These are phyloP conservation scores for Moringa oleifera DNA, from an alignment of 345 rosid genomes.

Conservation along the genomic window DNA sequence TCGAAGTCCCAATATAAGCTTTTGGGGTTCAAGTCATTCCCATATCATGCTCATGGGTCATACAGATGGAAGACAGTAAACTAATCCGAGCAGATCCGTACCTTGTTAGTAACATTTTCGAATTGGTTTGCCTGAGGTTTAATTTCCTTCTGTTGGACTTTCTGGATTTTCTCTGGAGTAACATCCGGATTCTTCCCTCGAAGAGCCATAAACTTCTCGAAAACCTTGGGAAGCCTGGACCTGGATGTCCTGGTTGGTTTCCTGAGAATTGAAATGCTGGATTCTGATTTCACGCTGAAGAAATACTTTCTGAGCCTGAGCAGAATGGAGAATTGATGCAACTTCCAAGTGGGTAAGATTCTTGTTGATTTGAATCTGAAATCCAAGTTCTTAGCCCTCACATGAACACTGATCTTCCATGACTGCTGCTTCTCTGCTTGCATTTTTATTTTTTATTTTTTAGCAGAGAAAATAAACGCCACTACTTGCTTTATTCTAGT, in stretches of 20 bases:
- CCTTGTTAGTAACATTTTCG: not conserved
- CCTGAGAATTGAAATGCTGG: slow-evolving; percentile 5
- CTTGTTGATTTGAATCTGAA: slow-evolving; percentile 27
- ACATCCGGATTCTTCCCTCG: slow-evolving; percentile 2
- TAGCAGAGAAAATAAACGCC: too few species aligned
- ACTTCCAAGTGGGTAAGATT: slow-evolving; percentile 14
- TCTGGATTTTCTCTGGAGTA: not conserved
- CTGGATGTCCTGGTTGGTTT: slow-evolving; percentile 4
- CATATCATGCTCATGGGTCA: not conserved
- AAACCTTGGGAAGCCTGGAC: slow-evolving; percentile 18
- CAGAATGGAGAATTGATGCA: slow-evolving; percentile 24
- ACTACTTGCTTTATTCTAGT: too few species aligned
- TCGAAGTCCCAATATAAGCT: not conserved
- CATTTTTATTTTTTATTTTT: too few species aligned
- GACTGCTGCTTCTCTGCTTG: slow-evolving; percentile 18
- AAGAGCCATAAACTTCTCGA: slow-evolving; percentile 5
- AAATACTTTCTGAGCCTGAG: slow-evolving; percentile 21
- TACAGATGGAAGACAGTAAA: not conserved
- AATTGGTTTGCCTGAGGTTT: slow-evolving; percentile 4
- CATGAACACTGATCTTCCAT: slow-evolving; percentile 27
- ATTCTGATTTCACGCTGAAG: slow-evolving; percentile 22
- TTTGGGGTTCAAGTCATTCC: too few species aligned
- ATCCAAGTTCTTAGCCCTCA: slow-evolving; percentile 19
- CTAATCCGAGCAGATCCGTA: not conserved
- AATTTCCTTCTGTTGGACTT: slow-evolving; percentile 12